Percentiles rank a stretch among this genome's conserved stretches.
Conservation (phyloP, 2,329 filamentous ascomycete genomes). For the Davidsoniella neocaledoniae region DNA sequence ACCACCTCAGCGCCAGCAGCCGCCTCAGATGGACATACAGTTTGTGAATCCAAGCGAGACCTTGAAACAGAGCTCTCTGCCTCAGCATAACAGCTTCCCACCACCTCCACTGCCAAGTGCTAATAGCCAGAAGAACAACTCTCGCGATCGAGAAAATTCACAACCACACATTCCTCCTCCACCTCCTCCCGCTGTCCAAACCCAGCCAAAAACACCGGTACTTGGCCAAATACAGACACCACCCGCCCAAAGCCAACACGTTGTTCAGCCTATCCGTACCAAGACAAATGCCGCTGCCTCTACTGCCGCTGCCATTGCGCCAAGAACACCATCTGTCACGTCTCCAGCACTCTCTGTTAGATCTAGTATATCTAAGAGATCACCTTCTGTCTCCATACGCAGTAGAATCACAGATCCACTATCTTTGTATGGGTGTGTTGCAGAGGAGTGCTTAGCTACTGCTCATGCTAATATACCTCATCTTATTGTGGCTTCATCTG, state of each 20-base stretch:
- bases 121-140: not conserved
- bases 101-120: constrained; percentile 4
- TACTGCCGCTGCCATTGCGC: not conserved
- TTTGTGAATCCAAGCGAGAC: constrained; percentile 11
- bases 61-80: constrained; percentile 6
- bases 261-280: constrained; percentile 19
- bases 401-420: constrained; percentile 32
- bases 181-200: constrained; percentile 15
- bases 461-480: constrained; percentile 34
- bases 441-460: constrained; percentile 57
- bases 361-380: constrained; percentile 26
- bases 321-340: constrained; percentile 22
- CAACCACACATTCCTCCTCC: constrained; percentile 15
- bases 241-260: constrained; percentile 16
- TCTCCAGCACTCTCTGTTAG: constrained; percentile 25
- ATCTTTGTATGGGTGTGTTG: constrained; percentile 49
- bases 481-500: constrained; percentile 32
- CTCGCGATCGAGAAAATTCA: not conserved
- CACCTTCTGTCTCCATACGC: constrained; percentile 25
- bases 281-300: constrained; percentile 16
- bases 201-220: constrained; percentile 11
- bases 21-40: constrained; percentile 9
- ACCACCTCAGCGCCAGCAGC: constrained; percentile 6
- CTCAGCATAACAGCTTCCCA: constrained; percentile 8
- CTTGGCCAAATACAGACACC: constrained; percentile 8